Percentiles rank a stretch among this genome's conserved stretches.
Conservation (phyloP, 2,329 filamentous ascomycete genomes). For the Corynespora cassiicola region DNA sequence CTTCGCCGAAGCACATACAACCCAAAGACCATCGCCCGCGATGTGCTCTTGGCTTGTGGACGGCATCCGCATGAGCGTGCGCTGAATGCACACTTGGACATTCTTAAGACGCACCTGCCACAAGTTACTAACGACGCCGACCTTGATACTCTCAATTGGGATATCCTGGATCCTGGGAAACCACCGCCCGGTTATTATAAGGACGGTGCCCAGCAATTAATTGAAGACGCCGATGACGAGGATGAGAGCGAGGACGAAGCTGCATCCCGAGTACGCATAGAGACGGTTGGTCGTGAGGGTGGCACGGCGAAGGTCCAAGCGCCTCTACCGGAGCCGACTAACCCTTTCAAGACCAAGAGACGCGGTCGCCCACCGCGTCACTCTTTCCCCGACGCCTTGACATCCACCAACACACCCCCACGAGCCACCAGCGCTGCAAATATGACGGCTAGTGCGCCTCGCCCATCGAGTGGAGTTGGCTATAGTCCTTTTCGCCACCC, state of each 20-base stretch:
- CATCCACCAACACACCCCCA: slow-evolving; percentile 22
- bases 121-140: slow-evolving; percentile 57
- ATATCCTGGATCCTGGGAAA: slow-evolving; percentile 64
- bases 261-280: slow-evolving; percentile 20
- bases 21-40: slow-evolving; percentile 66
- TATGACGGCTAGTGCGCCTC: slow-evolving; percentile 36
- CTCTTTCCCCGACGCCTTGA: slow-evolving; percentile 29
- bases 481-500: slow-evolving; percentile 51
- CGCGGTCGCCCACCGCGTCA: slow-evolving; percentile 45
- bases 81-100: slow-evolving; percentile 66
- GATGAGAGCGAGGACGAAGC: slow-evolving; percentile 42
- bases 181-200: slow-evolving; percentile 47
- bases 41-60: slow-evolving; percentile 67
- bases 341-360: slow-evolving; percentile 41
- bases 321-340: slow-evolving; percentile 33
- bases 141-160: slow-evolving; percentile 66
- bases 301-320: slow-evolving; percentile 31
- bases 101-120: slow-evolving; percentile 51
- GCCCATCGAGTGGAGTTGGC: slow-evolving; percentile 34
- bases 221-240: slow-evolving; percentile 43
- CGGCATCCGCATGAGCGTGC: slow-evolving; percentile 65
- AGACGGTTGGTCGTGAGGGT: slow-evolving; percentile 27
- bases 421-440: slow-evolving; percentile 15
- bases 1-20: slow-evolving; percentile 62
- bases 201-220: slow-evolving; percentile 26